Conservation (phyloP, 148 eudicot genomes). For the Gaultheria prostrata region DNA sequence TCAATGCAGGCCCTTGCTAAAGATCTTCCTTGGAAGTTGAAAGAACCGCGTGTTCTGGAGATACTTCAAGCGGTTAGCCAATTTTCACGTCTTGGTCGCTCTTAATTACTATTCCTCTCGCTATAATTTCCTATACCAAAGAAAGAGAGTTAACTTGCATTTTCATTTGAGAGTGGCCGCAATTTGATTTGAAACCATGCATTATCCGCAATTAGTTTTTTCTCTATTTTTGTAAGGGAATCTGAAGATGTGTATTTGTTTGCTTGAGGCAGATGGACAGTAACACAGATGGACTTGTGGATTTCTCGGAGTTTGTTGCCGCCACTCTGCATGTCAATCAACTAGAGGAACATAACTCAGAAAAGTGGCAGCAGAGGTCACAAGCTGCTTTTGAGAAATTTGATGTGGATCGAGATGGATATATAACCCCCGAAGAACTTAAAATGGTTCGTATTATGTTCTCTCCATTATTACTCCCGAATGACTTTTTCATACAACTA, state of each 20-base stretch:
- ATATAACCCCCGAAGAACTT: constrained; percentile 84
- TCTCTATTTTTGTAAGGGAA: background rate
- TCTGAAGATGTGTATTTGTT: background rate
- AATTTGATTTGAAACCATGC: background rate
- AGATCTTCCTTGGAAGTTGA: constrained; percentile 92
- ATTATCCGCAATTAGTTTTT: background rate
- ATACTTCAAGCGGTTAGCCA: constrained; percentile 82
- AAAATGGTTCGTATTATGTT: constrained; percentile 55
- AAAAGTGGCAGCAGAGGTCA: constrained; percentile 75
- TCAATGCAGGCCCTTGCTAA: constrained; percentile 78
- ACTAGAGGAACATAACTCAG: constrained; percentile 74
- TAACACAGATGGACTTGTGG: constrained; percentile 92
- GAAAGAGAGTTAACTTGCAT: background rate
- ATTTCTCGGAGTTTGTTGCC: constrained; percentile 88
- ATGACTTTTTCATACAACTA: background rate
- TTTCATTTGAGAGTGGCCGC: background rate
- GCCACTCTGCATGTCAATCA: constrained; percentile 91
- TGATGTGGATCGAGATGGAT: constrained; percentile 88
- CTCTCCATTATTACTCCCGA: background rate
- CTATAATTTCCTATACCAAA: background rate
- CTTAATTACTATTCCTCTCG: background rate
- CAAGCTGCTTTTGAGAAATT: constrained; percentile 95
- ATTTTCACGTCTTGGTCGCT: background rate
- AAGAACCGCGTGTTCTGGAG: constrained; percentile 79
- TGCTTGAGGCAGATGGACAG: constrained; percentile 67